Base-by-base conservation (phyloP, 1,284 basidiomycete species). In the Boletus austroedulis region DNA sequence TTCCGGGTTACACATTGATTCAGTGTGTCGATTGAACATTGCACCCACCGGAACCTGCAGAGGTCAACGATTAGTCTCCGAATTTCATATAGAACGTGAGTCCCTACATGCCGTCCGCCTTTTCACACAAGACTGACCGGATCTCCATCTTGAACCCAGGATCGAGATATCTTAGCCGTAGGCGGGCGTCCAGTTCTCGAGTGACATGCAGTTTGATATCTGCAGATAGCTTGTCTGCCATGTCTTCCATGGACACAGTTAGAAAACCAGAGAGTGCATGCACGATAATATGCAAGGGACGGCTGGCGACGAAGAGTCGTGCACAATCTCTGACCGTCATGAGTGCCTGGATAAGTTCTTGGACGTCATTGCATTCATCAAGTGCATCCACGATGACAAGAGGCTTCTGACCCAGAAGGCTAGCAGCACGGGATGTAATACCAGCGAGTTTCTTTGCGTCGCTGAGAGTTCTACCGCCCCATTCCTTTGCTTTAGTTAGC, bases 1-100 rank as follows among this genome's bases (percentile, higher is more conserved):
- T n/a, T 23, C n/a, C 15, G 31, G 5, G 56, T 53, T 17, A 44
- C 9, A 5, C 44, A 59, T 23, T 28, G 50, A 21, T 43, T 6
- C 5, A 59, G 57, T 8, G 40, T 41, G 26, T 57, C 44, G 9
- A 57, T 43, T 11, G 45, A 36, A 28, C 56, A 58, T 19, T 59
- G 58, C 0, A 48, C 32, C 57, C 57, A 59, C 2, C 58, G 43
- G 17, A 61, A 61, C 57, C 57, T 61, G 19, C 11, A 21, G n/a
- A 7, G 5, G 11, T 4, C 6, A 47, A 5, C 11, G 26, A 1
- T 55, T 14, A 55, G 10, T 32, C 26, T 17, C 15, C n/a, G 8
- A 4, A 32, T 6, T 12, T 19, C 1, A 14, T 23, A 19, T n/a
- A 50, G 41, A 29, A 29, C 14, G 23, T 9, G 52, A 23, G 4